Percentiles rank a stretch among this genome's conserved stretches.
These are phyloP conservation scores for Phoma sp. DNA, from an alignment of 2,329 filamentous ascomycete genomes.

Conservation along the genomic window DNA sequence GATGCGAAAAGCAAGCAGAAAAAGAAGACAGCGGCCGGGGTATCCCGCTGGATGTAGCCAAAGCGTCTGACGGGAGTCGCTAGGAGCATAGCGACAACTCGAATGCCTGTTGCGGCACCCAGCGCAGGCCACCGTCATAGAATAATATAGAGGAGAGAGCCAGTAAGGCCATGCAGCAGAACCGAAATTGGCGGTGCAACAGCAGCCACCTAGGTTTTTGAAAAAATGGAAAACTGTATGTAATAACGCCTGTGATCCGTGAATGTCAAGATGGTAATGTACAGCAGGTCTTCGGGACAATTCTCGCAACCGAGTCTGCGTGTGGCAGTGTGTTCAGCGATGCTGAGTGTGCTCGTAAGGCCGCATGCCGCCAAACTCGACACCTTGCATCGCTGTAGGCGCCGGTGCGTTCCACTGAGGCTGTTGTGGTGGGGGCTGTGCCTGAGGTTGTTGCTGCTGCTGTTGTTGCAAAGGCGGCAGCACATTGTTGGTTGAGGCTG, in stretches of 20 bases:
- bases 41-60: not conserved
- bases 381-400: slow-evolving; percentile 55
- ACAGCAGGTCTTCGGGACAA: slow-evolving; percentile 9
- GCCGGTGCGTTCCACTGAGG: slow-evolving; percentile 42
- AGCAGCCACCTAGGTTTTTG: not conserved
- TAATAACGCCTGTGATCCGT: slow-evolving; percentile 14
- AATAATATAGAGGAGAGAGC: slow-evolving; percentile 5
- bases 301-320: not conserved
- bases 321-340: slow-evolving; percentile 24
- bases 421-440: slow-evolving; percentile 40
- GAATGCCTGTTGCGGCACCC: not conserved
- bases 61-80: slow-evolving; percentile 1
- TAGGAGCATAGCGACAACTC: not conserved
- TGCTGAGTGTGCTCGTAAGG: slow-evolving; percentile 44
- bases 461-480: slow-evolving; percentile 51
- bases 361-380: slow-evolving; percentile 52
- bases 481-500: slow-evolving; percentile 38
- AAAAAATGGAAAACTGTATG: slow-evolving; percentile 12
- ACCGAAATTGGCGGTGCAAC: not conserved
- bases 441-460: slow-evolving; percentile 36
- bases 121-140: not conserved
- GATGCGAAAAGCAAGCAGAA: slow-evolving; percentile 5
- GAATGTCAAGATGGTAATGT: slow-evolving; percentile 18
- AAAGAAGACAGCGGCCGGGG: not conserved
- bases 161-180: slow-evolving; percentile 1